phyloP scores from a whole-genome alignment of 1,284 basidiomycete genomes.

The Heimioporus punctisporus region DNA sequence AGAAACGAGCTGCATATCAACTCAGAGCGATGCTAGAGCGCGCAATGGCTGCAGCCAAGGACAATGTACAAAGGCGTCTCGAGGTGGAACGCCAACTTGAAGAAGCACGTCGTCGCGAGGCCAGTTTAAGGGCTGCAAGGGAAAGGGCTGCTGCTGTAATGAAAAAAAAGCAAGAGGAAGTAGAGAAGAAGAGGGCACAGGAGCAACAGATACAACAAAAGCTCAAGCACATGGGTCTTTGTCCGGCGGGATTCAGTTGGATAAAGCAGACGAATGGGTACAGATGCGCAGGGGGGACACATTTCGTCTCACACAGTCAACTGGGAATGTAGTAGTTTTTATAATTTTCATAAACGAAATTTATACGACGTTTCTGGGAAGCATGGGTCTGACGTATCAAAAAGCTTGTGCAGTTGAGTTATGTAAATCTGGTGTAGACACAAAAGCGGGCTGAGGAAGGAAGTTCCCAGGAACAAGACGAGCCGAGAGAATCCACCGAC shows the following conservation, averaged over 20 bases:
- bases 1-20: conserved; percentile 6
- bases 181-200: conserved; percentile 35
- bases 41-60: conserved; percentile 20
- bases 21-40: conserved; percentile 6
- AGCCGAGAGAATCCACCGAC: too few relatives aligned
- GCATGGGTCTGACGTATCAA: too few relatives aligned
- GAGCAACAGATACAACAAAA: conserved; percentile 44
- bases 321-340: conserved; percentile 11
- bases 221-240: conserved; percentile 53
- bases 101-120: conserved; percentile 26
- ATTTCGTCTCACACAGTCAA: conserved; percentile 43
- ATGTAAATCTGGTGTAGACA: too few relatives aligned
- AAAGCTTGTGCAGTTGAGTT: too few relatives aligned
- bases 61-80: conserved; percentile 10
- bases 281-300: conserved; percentile 55
- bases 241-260: conserved; percentile 55
- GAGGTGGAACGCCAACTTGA: conserved; percentile 26
- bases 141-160: conserved; percentile 38
- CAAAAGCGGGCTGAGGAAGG: too few relatives aligned
- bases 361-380: too few relatives aligned
- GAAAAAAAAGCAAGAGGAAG: conserved; percentile 38
- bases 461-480: too few relatives aligned
- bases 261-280: conserved; percentile 48
- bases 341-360: too few relatives aligned
- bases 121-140: conserved; percentile 25